Evolutionary conservation across 805 yeast genomes (phyloP).

Genomic region (Yamadazyma scolyti): DNA sequence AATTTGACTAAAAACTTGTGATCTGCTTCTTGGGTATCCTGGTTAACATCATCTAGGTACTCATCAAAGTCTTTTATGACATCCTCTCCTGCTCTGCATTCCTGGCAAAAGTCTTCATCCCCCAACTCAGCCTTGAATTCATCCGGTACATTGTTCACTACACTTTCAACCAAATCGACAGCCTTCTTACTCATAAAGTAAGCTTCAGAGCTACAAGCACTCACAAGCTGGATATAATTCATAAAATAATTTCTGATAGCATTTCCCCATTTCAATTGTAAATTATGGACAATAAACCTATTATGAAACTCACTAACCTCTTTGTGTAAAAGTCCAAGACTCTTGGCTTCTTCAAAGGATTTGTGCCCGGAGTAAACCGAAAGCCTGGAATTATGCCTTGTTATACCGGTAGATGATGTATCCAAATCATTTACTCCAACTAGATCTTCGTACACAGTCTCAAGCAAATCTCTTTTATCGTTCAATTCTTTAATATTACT

Average conservation of each 20-base stretch:
- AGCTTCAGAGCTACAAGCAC: conserved; percentile 39
- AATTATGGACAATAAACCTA: conserved; percentile 67
- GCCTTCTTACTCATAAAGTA: conserved; percentile 50
- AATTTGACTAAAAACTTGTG: conserved; percentile 65
- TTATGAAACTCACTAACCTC: conserved; percentile 49
- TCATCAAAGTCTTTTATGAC: conserved; percentile 48
- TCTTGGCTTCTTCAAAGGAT: conserved; percentile 21
- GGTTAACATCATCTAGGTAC: conserved; percentile 41
- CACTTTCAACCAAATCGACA: conserved; percentile 44
- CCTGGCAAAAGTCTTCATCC: conserved; percentile 14
- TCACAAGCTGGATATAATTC: conserved; percentile 48
- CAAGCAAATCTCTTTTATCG: conserved; percentile 23
- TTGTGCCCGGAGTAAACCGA: conserved; percentile 29
- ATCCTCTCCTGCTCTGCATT: conserved; percentile 22
- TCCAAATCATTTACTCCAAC: conserved; percentile 9
- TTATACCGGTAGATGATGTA: conserved; percentile 3
- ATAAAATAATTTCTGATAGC: conserved; percentile 58
- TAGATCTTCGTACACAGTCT: conserved; percentile 19
- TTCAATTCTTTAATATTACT: conserved; percentile 9
- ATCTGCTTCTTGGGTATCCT: conserved; percentile 38
- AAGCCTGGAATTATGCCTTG: conserved; percentile 14
- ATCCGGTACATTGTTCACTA: conserved; percentile 18
- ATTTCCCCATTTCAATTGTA: conserved; percentile 79
- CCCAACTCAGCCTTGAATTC: conserved; percentile 16
- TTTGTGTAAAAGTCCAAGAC: conserved; percentile 17